phyloP scores from a whole-genome alignment of 306 rosid species.

The Adenanthera pavonina region DNA sequence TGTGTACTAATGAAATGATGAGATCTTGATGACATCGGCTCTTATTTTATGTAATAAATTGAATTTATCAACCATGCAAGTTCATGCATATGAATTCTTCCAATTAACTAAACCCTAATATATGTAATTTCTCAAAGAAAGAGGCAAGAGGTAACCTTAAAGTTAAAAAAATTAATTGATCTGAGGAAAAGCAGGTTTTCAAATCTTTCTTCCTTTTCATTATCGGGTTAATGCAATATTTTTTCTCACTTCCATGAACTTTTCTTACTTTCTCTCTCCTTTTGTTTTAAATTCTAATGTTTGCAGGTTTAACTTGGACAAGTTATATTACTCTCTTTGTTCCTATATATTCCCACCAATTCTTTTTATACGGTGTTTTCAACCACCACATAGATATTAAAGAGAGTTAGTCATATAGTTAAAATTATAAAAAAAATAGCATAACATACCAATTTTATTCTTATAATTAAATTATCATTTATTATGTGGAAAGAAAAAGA shows the following conservation, averaged over 20 bases:
- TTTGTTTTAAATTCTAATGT: no score
- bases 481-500: no score
- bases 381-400: no score
- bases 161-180: background rate
- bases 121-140: background rate
- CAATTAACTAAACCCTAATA: background rate
- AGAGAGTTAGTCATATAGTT: no score
- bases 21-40: background rate
- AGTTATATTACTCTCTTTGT: no score
- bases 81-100: background rate
- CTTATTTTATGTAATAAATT: background rate
- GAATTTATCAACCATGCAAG: background rate
- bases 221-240: background rate
- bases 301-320: no score
- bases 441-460: no score
- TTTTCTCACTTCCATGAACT: background rate
- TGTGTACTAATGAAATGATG: background rate
- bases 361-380: no score
- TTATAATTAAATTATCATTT: no score
- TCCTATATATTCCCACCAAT: no score
- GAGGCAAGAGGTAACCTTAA: background rate
- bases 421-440: no score
- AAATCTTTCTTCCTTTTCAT: background rate
- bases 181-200: background rate
- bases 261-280: background rate